Evolutionary conservation across 1,284 basidiomycete species (phyloP).

Genomic region (Ganoderma sp.): DNA sequence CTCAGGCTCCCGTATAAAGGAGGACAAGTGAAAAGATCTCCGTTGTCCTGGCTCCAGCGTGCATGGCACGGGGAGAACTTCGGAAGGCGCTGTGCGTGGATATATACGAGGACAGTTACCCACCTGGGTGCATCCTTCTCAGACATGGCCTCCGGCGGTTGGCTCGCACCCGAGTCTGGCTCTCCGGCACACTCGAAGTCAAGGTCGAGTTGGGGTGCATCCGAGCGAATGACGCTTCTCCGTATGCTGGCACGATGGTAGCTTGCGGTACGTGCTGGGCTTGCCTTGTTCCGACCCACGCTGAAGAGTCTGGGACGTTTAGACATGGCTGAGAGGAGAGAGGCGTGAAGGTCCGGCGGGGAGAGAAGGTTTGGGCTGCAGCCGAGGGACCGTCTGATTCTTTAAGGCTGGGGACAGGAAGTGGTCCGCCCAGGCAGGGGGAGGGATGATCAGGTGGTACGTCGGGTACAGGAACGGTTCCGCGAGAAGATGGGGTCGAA

Average conservation of each 20-base stretch:
- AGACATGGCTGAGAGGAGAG: conserved; percentile 10
- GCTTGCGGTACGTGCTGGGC: conserved; percentile 26
- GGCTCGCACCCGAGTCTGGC: background rate
- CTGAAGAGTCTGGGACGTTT: conserved; percentile 18
- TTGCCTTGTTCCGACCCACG: conserved; percentile 26
- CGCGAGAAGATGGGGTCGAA: background rate
- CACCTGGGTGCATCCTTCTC: conserved; percentile 15
- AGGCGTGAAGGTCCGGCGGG: background rate
- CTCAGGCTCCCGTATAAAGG: background rate
- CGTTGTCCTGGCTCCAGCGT: background rate
- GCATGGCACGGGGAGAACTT: conserved; percentile 5
- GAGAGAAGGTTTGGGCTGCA: background rate
- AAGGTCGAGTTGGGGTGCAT: conserved; percentile 17
- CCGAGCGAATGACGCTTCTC: conserved; percentile 20
- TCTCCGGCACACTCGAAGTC: conserved; percentile 9
- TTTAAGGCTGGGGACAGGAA: background rate
- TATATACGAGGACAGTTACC: conserved; percentile 10
- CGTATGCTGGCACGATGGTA: conserved; percentile 22
- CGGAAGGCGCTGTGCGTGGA: background rate
- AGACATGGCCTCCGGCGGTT: background rate
- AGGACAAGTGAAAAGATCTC: conserved; percentile 8
- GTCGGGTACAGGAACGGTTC: conserved; percentile 3
- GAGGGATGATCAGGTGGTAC: conserved; percentile 15
- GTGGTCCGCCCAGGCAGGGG: background rate
- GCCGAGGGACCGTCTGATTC: conserved; percentile 4